These are phyloP conservation scores for Pythium dissotocum DNA, from an alignment of 352 stramenopile genomes.

Conservation along the genomic window DNA sequence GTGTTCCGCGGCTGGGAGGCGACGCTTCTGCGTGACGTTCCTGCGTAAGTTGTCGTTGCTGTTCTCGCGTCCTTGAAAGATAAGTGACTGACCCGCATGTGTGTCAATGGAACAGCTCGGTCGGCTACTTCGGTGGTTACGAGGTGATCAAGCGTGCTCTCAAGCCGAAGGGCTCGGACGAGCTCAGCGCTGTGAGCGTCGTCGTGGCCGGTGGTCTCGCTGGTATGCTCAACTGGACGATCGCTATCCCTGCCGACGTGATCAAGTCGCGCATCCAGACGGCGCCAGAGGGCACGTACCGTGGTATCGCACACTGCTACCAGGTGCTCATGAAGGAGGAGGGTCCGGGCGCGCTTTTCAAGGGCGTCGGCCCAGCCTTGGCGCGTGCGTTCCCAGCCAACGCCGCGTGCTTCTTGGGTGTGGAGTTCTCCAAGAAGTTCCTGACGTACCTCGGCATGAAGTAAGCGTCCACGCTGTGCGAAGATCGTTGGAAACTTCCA, in stretches of 20 bases:
- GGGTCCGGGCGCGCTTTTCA: conserved; percentile 92
- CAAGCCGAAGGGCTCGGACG: conserved; percentile 76
- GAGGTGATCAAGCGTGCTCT: conserved; percentile 90
- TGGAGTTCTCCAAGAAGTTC: conserved; percentile 89
- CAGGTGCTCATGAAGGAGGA: conserved; percentile 94
- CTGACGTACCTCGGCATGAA: conserved; percentile 74
- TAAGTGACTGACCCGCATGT: conserved; percentile 5
- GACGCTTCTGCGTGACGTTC: conserved; percentile 94
- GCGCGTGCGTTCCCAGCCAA: conserved; percentile 95
- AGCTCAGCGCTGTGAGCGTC: conserved; percentile 88
- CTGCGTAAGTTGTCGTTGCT: conserved; percentile 62
- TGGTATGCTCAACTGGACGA: conserved; percentile 93
- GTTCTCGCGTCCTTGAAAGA: not conserved
- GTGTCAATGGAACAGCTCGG: conserved; percentile 52
- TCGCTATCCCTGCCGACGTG: conserved; percentile 95
- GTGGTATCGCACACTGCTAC: conserved; percentile 90
- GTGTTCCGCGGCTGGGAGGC: conserved; percentile 95
- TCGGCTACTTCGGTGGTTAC: conserved; percentile 96
- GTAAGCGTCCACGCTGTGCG: conserved; percentile 31
- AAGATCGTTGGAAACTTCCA: conserved; percentile 2
- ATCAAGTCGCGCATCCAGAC: conserved; percentile 97
- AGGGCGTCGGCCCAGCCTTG: conserved; percentile 93
- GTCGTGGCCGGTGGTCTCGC: conserved; percentile 94
- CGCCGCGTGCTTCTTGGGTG: conserved; percentile 94
- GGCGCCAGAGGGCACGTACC: conserved; percentile 94